Percentiles rank a stretch among this genome's conserved stretches.
Conservation (phyloP, 2,329 filamentous ascomycete genomes). For the Xylariaceae sp. region DNA sequence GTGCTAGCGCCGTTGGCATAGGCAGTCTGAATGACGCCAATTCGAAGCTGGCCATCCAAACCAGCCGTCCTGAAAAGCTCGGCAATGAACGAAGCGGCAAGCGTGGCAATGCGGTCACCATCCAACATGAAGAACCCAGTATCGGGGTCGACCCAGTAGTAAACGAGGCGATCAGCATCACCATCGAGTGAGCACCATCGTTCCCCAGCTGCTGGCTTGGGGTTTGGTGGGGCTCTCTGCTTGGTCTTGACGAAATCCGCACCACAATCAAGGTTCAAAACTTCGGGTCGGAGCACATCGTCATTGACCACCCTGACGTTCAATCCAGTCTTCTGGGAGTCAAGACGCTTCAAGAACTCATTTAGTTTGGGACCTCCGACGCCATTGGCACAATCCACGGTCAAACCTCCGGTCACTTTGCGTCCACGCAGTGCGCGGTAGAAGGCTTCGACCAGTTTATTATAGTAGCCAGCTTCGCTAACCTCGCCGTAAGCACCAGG, state of each 20-base stretch:
- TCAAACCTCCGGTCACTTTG: constrained; percentile 69
- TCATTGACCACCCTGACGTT: constrained; percentile 89
- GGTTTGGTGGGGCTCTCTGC: constrained; percentile 81
- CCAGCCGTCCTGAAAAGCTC: constrained; percentile 80
- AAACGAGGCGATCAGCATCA: constrained; percentile 91
- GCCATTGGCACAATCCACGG: constrained; percentile 94
- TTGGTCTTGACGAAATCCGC: constrained; percentile 98
- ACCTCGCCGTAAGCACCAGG: constrained; percentile 83
- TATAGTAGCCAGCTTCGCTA: constrained; percentile 89
- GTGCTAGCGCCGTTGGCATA: constrained; percentile 97
- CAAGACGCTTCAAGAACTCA: constrained; percentile 79
- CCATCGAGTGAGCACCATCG: constrained; percentile 91
- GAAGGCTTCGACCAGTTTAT: constrained; percentile 85
- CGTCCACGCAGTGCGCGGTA: constrained; percentile 74
- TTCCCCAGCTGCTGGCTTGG: constrained; percentile 70
- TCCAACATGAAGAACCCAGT: constrained; percentile 88
- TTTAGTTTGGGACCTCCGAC: constrained; percentile 88
- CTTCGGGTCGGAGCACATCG: constrained; percentile 83
- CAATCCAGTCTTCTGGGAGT: constrained; percentile 64
- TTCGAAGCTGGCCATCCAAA: constrained; percentile 74
- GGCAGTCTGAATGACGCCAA: constrained; percentile 94
- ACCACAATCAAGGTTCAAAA: constrained; percentile 88
- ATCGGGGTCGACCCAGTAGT: constrained; percentile 84
- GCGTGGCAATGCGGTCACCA: constrained; percentile 92
- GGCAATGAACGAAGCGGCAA: constrained; percentile 88